Base-by-base conservation (phyloP, 2,329 filamentous ascomycete species). In the Phialemonium atrogriseum region DNA sequence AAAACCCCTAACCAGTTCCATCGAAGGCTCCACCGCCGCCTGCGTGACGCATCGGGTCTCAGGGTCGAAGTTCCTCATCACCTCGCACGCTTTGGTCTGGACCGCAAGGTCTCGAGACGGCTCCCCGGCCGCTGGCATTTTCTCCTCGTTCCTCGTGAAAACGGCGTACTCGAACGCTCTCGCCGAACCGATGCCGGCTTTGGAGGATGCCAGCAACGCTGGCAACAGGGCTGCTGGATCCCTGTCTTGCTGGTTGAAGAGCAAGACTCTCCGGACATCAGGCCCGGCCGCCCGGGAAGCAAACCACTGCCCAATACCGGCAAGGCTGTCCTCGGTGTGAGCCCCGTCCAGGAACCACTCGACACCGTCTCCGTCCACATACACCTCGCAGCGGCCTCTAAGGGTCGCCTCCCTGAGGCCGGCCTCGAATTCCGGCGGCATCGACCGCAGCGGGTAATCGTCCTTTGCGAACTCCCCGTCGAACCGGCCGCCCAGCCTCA, bases 161-260 rank as follows among this genome's bases (percentile, higher is more conserved):
- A 94, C 64, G 9, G 79, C 86, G 38, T 83, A 71, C 3, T 72
- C 71, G 52, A 95, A 94, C 0, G 27, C 13, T 54, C 27, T 45
- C 47, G 32, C 24, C 57, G 46, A 37, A 55, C 29, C 33, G 66
- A 29, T 35, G 59, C 48, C 33, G 58, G 39, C 27, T 54, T 48
- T 32, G 30, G 9, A 84, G 60, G 3, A 73, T 74, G 8, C 62
- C 51, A 86, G 65, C 2, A 94, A 62, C 0, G 68, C 68, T 19
- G 58, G 59, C 3, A 89, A 70, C 2, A 93, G 67, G 11, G 70
- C 63, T 4, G 64, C 59, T 5, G 84, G 83, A 48, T 94, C 79
- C 19, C 87, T 75, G 8, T 85, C 86, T 50, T 94, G 86, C 56
- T 95, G 89, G 56, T 95, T 95, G 66, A 96, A 96, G 28, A 96